Percentiles rank a stretch among this genome's conserved stretches.
phyloP scores from a whole-genome alignment of 306 rosid species.

The Arachis hypogaea region DNA sequence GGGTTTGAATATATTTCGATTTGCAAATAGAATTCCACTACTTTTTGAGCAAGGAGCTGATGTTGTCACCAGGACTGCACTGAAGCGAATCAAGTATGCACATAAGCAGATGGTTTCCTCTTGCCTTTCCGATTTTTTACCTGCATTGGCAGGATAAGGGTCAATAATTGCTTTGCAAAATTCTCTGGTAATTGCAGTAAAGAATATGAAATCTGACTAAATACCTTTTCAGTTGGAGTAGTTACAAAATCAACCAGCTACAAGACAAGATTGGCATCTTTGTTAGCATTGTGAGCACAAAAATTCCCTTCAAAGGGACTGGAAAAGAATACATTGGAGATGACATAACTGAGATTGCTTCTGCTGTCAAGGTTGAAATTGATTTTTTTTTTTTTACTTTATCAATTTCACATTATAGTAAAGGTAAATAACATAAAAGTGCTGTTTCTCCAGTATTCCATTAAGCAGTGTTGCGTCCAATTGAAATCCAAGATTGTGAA shows the following conservation, averaged over 20 bases:
- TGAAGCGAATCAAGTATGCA: slow-evolving; percentile 82
- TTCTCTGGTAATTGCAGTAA: slow-evolving; percentile 11
- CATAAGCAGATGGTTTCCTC: slow-evolving; percentile 23
- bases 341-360: slow-evolving; percentile 92
- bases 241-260: slow-evolving; percentile 92
- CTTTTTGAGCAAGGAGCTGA: slow-evolving; percentile 99
- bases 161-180: slow-evolving; percentile 31
- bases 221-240: slow-evolving; percentile 69
- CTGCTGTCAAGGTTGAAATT: slow-evolving; percentile 81
- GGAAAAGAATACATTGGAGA: slow-evolving; percentile 99
- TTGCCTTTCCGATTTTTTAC: slow-evolving; percentile 3
- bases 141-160: not conserved
- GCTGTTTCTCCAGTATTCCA: slow-evolving; percentile 67
- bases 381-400: not conserved
- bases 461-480: slow-evolving; percentile 95
- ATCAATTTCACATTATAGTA: too few species aligned
- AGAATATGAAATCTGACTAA: slow-evolving; percentile 17
- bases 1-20: slow-evolving; percentile 95
- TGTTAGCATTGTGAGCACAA: slow-evolving; percentile 94
- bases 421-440: slow-evolving; percentile 35
- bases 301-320: slow-evolving; percentile 97
- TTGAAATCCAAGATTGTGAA: slow-evolving; percentile 89
- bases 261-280: slow-evolving; percentile 96
- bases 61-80: slow-evolving; percentile 92
- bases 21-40: slow-evolving; percentile 99